A percentile compares a stretch with the other conserved stretches of the same genome.
These are phyloP conservation scores for Amanita pallidorosea DNA, from an alignment of 768 basidiomycete genomes.

Conservation along the genomic window DNA sequence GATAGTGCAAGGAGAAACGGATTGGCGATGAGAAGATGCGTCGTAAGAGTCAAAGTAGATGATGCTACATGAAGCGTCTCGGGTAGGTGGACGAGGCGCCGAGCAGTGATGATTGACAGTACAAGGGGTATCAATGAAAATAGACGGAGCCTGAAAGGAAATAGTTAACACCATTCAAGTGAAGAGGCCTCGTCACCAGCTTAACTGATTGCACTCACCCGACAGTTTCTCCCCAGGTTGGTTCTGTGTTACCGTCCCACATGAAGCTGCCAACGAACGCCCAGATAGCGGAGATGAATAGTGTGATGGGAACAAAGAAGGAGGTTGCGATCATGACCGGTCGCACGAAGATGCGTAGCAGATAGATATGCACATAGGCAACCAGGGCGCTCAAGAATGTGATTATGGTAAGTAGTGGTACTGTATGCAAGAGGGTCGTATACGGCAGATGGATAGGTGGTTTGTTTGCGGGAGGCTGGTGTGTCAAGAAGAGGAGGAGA, in stretches of 20 bases:
- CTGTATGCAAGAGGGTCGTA: constrained; percentile 63
- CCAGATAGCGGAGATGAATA: constrained; percentile 69
- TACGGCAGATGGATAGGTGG: constrained; percentile 39
- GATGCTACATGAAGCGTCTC: constrained; percentile 61
- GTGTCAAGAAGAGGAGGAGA: constrained; percentile 52
- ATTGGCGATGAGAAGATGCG: constrained; percentile 56
- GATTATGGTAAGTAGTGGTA: constrained; percentile 66
- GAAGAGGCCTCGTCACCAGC: neutral
- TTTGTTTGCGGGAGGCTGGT: constrained; percentile 23
- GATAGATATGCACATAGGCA: constrained; percentile 65
- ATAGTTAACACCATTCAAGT: neutral
- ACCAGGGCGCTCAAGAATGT: constrained; percentile 59
- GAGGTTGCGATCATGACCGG: constrained; percentile 76
- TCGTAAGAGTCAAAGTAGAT: constrained; percentile 45
- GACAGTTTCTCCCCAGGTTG: constrained; percentile 75
- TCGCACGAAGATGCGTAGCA: constrained; percentile 72
- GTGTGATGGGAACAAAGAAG: constrained; percentile 62
- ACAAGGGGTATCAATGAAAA: constrained; percentile 69
- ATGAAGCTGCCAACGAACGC: constrained; percentile 75
- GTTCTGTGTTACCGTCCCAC: constrained; percentile 38
- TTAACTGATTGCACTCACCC: constrained; percentile 39
- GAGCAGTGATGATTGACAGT: constrained; percentile 59
- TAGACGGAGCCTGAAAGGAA: constrained; percentile 45
- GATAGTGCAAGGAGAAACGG: constrained; percentile 71
- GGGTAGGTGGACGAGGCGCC: constrained; percentile 63